Evolutionary conservation across 176 grass and related monocot species (phyloP).

Genomic region (Cocos nucifera): DNA sequence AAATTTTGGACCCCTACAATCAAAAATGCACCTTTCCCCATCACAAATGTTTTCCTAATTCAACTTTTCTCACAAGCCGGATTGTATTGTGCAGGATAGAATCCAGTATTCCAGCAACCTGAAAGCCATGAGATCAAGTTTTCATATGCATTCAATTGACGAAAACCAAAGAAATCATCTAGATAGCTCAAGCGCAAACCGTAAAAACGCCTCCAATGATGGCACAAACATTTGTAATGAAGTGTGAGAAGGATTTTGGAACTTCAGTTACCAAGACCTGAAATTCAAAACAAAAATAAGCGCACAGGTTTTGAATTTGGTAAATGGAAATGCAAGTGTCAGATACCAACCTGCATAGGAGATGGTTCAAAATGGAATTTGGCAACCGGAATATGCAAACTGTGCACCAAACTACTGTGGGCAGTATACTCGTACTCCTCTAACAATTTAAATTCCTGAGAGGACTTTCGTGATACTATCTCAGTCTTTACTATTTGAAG

Average conservation of each 20-base stretch:
- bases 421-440: constrained; percentile 99
- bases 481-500: constrained; percentile 94
- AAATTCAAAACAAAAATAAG: constrained; percentile 13
- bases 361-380: constrained; percentile 95
- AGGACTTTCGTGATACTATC: constrained; percentile 43
- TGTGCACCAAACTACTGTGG: constrained; percentile 91
- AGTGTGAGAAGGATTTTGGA: constrained; percentile 90
- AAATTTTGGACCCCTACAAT: too few relatives aligned
- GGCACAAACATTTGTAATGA: constrained; percentile 95
- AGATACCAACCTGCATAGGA: constrained; percentile 72
- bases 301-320: too few relatives aligned
- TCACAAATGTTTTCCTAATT: constrained; percentile 87
- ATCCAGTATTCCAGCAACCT: constrained; percentile 97
- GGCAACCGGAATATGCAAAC: constrained; percentile 75
- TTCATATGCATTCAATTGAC: not conserved
- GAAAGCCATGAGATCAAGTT: constrained; percentile 23
- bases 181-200: constrained; percentile 32
- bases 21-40: constrained; percentile 7
- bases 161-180: not conserved
- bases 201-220: constrained; percentile 98
- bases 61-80: constrained; percentile 78
- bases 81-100: constrained; percentile 92
- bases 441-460: constrained; percentile 60
- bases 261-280: constrained; percentile 93
- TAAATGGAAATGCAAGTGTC: not conserved